phyloP scores from a whole-genome alignment of 495 filamentous ascomycete species.

The Penicillium ucsense region DNA sequence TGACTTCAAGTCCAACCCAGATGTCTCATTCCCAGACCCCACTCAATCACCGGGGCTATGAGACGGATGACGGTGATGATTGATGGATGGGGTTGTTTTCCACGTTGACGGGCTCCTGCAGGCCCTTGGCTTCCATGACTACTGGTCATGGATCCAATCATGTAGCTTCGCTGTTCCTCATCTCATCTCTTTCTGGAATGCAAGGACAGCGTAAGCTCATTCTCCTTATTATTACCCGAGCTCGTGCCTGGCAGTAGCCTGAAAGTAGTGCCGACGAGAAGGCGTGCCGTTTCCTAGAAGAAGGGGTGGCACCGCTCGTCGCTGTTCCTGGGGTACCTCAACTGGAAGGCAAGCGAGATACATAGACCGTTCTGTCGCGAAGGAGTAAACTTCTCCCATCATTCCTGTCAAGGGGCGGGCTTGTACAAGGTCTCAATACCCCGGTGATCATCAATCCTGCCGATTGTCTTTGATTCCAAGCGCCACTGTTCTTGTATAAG shows the following conservation, averaged over 20 bases:
- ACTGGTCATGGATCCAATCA: constrained; percentile 14
- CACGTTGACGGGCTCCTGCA: constrained; percentile 21
- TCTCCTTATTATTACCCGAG: constrained; percentile 19
- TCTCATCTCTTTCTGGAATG: constrained; percentile 18
- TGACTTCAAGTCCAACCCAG: constrained; percentile 13
- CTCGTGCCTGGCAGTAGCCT: constrained; percentile 15
- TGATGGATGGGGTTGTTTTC: constrained; percentile 12
- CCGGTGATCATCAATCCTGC: constrained; percentile 15
- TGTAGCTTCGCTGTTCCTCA: background rate
- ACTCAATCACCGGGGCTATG: background rate
- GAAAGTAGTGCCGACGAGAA: constrained; percentile 10
- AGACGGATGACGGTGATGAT: constrained; percentile 14
- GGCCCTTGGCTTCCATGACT: constrained; percentile 6
- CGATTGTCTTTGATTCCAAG: constrained; percentile 3
- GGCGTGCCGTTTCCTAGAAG: constrained; percentile 1
- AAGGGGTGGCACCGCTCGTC: constrained; percentile 10
- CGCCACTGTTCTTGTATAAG: constrained; percentile 20
- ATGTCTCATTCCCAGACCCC: constrained; percentile 22
- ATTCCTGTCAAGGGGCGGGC: constrained; percentile 19
- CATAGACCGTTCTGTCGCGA: constrained; percentile 6
- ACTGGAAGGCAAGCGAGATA: too few species aligned
- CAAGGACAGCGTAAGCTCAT: constrained; percentile 20
- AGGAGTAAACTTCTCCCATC: constrained; percentile 6
- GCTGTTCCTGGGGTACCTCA: background rate
- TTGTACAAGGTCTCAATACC: constrained; percentile 7